Evolutionary conservation across 192 early-diverging fungal species (phyloP), one percentile per base, ranked within the genome.

Genomic region (Kappamyces sp.): DNA sequence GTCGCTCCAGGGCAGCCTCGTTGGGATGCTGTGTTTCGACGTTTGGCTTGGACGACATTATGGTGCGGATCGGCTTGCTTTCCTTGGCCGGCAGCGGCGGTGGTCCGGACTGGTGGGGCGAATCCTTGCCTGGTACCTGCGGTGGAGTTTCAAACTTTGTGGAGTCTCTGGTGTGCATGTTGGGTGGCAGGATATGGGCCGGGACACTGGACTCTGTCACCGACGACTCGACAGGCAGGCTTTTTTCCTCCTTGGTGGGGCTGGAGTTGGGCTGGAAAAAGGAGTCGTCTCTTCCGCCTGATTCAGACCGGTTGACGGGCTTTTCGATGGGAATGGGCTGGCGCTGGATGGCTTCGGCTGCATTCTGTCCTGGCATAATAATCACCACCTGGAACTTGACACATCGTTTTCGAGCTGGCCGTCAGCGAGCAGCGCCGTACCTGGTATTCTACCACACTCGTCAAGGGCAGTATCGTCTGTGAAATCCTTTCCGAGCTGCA

Each of bases 401-500:
- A 62, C 70, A 72, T 55, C 59, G 5, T 34, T 50, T 57, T 31
- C 58, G 41, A 31, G 58, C 67, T 69, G 36, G 3, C 22, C 22
- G 22, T 22, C 5, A 8, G 29, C 34, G 38, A 37, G 40, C 54
- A 32, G 47, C 31, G 3, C 4, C 31, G 14, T 36, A 49, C 58
- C 5, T 70, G 36, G 36, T 69, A 69, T 49, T 47, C 66, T 39
- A 3, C 59, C 65, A 14, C 59, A 37, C 9, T 46, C 47, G 11
- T 57, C 62, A 5, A 39, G 12, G 2, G 45, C 64, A 1, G 47
- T 47, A 9, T 64, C 57, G 15, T 77, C 67, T 12, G 9, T 54
- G 2, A 71, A 1, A 54, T 77, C 75, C 61, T 63, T 77, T 5
- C 75, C 75, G 9, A 77, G 45, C 53, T 77, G 75, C 15, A 77